phyloP scores from a whole-genome alignment of 495 filamentous ascomycete genomes.

The Trichoderma reesei region DNA sequence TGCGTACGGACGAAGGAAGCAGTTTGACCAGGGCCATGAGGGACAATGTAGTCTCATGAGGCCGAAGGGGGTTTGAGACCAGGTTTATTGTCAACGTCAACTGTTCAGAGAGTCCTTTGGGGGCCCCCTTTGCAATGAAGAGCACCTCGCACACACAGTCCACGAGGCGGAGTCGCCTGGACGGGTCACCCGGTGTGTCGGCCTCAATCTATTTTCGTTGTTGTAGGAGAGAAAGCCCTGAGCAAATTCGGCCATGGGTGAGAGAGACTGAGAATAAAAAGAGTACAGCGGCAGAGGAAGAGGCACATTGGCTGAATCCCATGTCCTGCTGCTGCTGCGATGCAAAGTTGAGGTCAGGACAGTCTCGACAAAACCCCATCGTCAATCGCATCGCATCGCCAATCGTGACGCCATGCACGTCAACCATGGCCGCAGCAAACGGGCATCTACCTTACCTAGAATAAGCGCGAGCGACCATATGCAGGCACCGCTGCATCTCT shows the following conservation, averaged over 20 bases:
- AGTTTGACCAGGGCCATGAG: background rate
- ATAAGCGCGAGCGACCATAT: background rate
- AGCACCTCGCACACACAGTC: background rate
- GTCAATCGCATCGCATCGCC: no score
- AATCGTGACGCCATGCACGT: no score
- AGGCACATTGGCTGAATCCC: background rate
- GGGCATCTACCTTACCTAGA: no score
- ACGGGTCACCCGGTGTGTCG: background rate
- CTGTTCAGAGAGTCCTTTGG: background rate
- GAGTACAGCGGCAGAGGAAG: background rate
- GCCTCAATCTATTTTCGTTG: background rate
- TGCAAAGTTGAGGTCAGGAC: no score
- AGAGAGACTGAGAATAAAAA: no score
- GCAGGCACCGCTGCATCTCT: constrained; percentile 4
- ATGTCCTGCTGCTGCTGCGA: no score
- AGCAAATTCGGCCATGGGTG: background rate
- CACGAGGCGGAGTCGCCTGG: constrained; percentile 7
- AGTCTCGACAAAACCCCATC: no score
- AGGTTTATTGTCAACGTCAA: background rate
- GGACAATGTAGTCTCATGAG: background rate
- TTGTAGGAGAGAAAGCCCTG: background rate
- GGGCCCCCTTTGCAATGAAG: background rate
- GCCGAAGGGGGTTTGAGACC: background rate
- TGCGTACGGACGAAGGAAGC: constrained; percentile 1
- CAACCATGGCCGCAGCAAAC: background rate